phyloP scores from a whole-genome alignment of 1,284 basidiomycete species.

The Sparassis latifolia region DNA sequence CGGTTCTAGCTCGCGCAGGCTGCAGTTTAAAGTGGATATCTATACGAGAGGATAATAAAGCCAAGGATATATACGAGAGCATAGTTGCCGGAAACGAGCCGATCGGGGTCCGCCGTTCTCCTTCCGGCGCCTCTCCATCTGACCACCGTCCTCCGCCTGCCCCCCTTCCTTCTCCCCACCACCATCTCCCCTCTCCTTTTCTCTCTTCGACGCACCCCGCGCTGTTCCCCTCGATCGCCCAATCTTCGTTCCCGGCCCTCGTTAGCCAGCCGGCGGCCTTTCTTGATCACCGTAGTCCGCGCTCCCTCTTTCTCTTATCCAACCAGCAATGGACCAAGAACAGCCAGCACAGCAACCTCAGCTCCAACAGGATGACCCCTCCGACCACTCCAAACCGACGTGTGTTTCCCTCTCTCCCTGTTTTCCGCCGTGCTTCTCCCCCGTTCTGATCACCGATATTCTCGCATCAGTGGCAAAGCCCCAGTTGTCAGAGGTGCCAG shows the following conservation, averaged over 20 bases:
- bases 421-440: background rate
- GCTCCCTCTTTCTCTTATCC: background rate
- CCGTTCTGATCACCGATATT: background rate
- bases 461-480: slow-evolving; percentile 32
- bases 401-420: slow-evolving; percentile 1
- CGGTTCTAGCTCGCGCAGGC: no score
- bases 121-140: background rate
- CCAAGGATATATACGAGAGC: no score
- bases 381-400: slow-evolving; percentile 6
- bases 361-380: background rate
- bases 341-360: background rate
- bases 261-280: slow-evolving; percentile 1
- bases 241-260: background rate
- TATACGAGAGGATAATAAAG: background rate
- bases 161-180: slow-evolving; percentile 3
- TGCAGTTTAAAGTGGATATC: background rate
- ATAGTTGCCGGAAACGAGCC: no score
- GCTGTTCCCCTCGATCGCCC: no score
- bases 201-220: background rate
- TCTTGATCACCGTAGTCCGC: slow-evolving; percentile 5
- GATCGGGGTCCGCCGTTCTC: background rate
- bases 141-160: background rate
- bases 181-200: background rate
- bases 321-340: slow-evolving; percentile 4
- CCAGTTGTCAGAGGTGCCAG: slow-evolving; percentile 68